Percentiles rank a stretch among this genome's conserved stretches.
These are phyloP conservation scores for Chenopodium album DNA, from an alignment of 148 eudicot genomes.

Conservation along the genomic window DNA sequence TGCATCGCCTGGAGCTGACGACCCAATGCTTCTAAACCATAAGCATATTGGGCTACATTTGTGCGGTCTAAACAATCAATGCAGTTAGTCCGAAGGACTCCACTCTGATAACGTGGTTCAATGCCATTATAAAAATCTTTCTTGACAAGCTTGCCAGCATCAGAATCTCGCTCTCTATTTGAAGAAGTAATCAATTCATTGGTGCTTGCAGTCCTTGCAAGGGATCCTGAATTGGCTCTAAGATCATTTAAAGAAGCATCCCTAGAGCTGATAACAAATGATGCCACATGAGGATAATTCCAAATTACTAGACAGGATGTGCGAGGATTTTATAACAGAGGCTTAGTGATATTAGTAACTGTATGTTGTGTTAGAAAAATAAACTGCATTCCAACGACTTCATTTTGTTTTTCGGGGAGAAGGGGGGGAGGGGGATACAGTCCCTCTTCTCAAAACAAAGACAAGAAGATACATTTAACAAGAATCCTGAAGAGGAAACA, in stretches of 20 bases:
- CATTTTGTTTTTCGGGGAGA: too few relatives aligned
- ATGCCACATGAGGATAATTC: conserved; percentile 2
- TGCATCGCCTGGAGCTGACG: conserved; percentile 93
- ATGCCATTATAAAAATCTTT: conserved; percentile 40
- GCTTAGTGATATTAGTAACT: background rate
- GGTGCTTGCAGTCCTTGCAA: conserved; percentile 57
- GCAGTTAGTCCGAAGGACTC: conserved; percentile 95
- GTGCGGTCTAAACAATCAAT: conserved; percentile 97
- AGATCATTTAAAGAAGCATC: conserved; percentile 72
- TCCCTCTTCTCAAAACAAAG: background rate
- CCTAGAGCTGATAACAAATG: conserved; percentile 40
- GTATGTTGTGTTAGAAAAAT: background rate
- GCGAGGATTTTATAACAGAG: background rate
- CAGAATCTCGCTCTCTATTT: conserved; percentile 53
- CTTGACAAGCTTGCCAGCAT: conserved; percentile 33
- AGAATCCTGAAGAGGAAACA: background rate
- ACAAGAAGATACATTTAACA: background rate
- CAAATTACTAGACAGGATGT: background rate
- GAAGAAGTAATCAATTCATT: conserved; percentile 42
- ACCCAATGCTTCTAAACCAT: conserved; percentile 91
- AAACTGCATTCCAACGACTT: background rate
- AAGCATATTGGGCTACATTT: conserved; percentile 98
- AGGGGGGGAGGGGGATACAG: too few relatives aligned
- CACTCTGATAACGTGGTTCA: conserved; percentile 71
- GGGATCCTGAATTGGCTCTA: conserved; percentile 58